A percentile compares a stretch with the other conserved stretches of the same genome.
These are phyloP conservation scores for Piper longum DNA, from an alignment of 164 flowering plant species.

Conservation along the genomic window DNA sequence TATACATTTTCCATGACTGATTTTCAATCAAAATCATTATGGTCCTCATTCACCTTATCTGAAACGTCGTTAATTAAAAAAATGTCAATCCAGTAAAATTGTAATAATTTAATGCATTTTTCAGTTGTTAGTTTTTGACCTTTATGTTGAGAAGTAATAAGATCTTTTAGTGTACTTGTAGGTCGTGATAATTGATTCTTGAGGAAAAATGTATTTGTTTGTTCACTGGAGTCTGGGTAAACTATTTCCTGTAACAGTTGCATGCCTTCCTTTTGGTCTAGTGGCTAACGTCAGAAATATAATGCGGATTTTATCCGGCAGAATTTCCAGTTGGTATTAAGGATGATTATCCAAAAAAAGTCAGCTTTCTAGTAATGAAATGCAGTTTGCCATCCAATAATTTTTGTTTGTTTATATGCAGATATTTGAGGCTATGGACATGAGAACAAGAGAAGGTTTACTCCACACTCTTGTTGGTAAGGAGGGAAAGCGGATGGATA, in stretches of 20 bases:
- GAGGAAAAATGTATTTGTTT: not conserved
- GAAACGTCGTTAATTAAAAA: no score
- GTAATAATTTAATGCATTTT: no score
- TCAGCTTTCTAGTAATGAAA: not conserved
- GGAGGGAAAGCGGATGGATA: slow-evolving; percentile 96
- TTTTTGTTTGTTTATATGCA: slow-evolving; percentile 12
- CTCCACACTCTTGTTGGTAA: slow-evolving; percentile 82
- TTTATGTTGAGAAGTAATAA: no score
- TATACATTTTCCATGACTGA: not conserved
- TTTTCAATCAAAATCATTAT: no score
- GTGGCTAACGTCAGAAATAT: not conserved
- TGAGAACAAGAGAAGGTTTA: slow-evolving; percentile 80
- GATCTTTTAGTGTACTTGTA: no score
- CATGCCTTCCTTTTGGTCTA: not conserved
- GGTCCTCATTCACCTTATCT: no score
- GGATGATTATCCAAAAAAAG: no score
- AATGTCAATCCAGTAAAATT: no score
- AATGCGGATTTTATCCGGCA: not conserved
- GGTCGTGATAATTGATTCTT: no score
- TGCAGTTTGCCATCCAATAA: not conserved
- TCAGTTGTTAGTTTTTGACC: no score
- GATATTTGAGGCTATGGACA: slow-evolving; percentile 92
- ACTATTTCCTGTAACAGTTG: not conserved
- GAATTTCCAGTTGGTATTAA: not conserved
- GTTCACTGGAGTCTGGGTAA: not conserved